Conservation (phyloP, 192 early-diverging fungal genomes). For the Lobosporangium transversale region DNA sequence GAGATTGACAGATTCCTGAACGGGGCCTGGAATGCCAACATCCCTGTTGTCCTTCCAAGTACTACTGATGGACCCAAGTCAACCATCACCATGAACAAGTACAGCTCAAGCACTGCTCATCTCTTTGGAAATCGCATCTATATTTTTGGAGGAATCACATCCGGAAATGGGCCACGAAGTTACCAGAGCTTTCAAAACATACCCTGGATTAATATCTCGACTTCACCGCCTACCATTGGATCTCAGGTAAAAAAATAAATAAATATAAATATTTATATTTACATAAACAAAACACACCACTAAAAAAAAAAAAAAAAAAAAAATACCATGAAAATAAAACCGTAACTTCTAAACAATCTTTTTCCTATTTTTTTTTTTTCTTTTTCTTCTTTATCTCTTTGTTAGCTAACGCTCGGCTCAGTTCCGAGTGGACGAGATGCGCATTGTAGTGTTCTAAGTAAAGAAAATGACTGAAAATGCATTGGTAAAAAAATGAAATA, state of each 20-base stretch:
- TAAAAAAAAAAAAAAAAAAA: slow-evolving; percentile 1
- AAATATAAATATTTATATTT: background rate
- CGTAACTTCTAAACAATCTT: background rate
- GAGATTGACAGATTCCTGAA: slow-evolving; percentile 31
- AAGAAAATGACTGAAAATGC: background rate
- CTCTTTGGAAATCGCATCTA: slow-evolving; percentile 15
- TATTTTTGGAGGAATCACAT: slow-evolving; percentile 35
- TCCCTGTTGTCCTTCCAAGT: slow-evolving; percentile 2
- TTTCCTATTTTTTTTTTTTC: background rate
- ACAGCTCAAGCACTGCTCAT: slow-evolving; percentile 33
- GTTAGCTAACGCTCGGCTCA: slow-evolving; percentile 20
- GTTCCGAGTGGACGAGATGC: slow-evolving; percentile 22
- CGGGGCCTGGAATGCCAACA: slow-evolving; percentile 33
- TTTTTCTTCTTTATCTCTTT: background rate
- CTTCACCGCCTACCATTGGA: slow-evolving; percentile 18
- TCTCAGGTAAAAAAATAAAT: slow-evolving; percentile 10
- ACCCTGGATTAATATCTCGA: slow-evolving; percentile 28
- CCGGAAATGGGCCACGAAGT: slow-evolving; percentile 1
- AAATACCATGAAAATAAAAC: background rate
- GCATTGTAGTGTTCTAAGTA: slow-evolving; percentile 50
- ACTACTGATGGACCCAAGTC: background rate
- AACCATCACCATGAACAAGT: slow-evolving; percentile 3
- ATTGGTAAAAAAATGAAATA: background rate
- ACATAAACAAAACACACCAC: too few species aligned
- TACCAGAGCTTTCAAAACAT: slow-evolving; percentile 34